Conservation (phyloP, 352 stramenopile genomes). For the Phytophthora multivora region DNA sequence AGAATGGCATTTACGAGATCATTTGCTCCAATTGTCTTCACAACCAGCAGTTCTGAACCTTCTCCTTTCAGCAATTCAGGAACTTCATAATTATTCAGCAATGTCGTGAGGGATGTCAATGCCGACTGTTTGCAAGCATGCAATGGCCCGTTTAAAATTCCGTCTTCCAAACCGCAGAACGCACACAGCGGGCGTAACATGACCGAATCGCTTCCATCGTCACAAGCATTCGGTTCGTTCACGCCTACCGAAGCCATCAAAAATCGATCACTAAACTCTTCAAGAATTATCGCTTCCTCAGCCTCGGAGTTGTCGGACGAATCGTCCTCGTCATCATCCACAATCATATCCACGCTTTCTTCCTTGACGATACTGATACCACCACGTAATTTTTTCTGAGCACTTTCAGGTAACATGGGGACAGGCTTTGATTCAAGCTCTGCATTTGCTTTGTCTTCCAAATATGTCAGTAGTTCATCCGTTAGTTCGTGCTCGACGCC, state of each 20-base stretch:
- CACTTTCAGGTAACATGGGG: constrained; percentile 49
- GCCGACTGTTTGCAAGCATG: constrained; percentile 57
- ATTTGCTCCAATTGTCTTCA: constrained; percentile 22
- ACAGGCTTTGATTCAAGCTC: constrained; percentile 59
- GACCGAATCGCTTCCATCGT: not conserved
- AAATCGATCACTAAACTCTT: constrained; percentile 64
- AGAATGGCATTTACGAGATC: constrained; percentile 34
- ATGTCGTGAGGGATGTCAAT: constrained; percentile 41
- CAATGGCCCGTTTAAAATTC: constrained; percentile 65
- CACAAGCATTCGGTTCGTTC: constrained; percentile 1
- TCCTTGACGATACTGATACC: constrained; percentile 11
- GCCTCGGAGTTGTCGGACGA: constrained; percentile 40
- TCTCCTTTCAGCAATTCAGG: constrained; percentile 46
- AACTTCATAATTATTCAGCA: constrained; percentile 58
- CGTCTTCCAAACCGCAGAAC: constrained; percentile 70
- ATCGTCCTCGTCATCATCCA: constrained; percentile 34
- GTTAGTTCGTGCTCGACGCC: constrained; percentile 72
- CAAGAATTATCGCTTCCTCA: constrained; percentile 54
- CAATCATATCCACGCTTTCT: constrained; percentile 6
- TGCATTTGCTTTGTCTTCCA: constrained; percentile 67
- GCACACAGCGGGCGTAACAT: constrained; percentile 33
- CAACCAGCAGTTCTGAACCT: constrained; percentile 27
- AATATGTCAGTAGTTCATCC: constrained; percentile 68
- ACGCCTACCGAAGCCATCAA: constrained; percentile 12
- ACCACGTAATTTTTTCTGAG: constrained; percentile 33